Conservation (phyloP, 2,329 filamentous ascomycete genomes). For the Colletotrichum falcatum region DNA sequence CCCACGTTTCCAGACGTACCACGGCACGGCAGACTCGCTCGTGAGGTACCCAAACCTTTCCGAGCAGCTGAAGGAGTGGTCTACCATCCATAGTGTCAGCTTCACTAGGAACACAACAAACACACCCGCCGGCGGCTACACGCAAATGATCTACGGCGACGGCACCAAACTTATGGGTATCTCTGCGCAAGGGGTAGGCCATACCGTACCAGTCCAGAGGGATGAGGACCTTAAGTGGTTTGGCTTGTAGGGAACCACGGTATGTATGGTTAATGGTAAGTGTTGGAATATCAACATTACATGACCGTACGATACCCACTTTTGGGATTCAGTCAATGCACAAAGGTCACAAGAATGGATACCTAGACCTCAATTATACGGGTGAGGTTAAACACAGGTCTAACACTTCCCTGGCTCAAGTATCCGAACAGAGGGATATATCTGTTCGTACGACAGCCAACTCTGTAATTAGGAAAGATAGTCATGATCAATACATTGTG, state of each 20-base stretch:
- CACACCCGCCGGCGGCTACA: constrained; percentile 47
- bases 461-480: too few relatives aligned
- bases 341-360: too few relatives aligned
- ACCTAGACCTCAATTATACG: too few relatives aligned
- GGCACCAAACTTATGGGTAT: constrained; percentile 49
- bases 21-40: constrained; percentile 51
- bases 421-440: too few relatives aligned
- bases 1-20: constrained; percentile 49
- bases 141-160: constrained; percentile 50
- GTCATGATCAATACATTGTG: too few relatives aligned
- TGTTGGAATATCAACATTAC: too few relatives aligned
- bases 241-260: constrained; percentile 30
- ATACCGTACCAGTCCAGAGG: constrained; percentile 47
- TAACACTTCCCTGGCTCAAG: too few relatives aligned
- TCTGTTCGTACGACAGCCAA: too few relatives aligned
- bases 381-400: too few relatives aligned
- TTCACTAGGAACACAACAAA: constrained; percentile 46
- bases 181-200: constrained; percentile 47
- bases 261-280: too few relatives aligned
- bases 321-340: too few relatives aligned
- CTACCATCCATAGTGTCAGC: constrained; percentile 39
- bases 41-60: constrained; percentile 49
- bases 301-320: too few relatives aligned
- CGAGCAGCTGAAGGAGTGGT: constrained; percentile 44
- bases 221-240: constrained; percentile 42